Base-by-base conservation (phyloP, 352 stramenopile genomes). In the Pilasporangium apinafurcum region DNA sequence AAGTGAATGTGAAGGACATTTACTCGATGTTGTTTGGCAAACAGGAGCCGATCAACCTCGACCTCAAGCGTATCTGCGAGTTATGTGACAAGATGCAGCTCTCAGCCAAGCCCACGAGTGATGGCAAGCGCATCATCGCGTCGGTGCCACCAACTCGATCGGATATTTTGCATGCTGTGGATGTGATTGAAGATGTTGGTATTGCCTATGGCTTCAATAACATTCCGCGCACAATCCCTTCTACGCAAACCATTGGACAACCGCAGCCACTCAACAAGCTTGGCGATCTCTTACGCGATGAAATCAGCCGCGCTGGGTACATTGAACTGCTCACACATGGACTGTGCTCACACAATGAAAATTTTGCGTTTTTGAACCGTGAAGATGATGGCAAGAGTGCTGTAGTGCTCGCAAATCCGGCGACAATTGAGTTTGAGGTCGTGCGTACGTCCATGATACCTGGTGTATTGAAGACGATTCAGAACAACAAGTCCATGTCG, bases 181-280 rank as follows among this genome's bases (percentile, higher is more conserved):
- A 99, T 62, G 95, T 99, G 58, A 96, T 98, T 21, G 86, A 99
- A 73, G 97, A 99, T 67, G 91, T 99, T 20, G 97, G 95, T 31
- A 99, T 99, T 56, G 96, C 97, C 1, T 99, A 98, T 68, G 97
- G 97, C 30, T 99, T 99, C 67, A 98, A 99, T 81, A 99, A 99
- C 53, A 98, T 99, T 60, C 84, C 91, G 32, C 91, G 92, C 31
- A 97, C 77, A 48, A 83, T 99, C 26, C 97, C 97, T 24, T 59
- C 74, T 13, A 99, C 96, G 29, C 83, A 96, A 59, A 98, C 95
- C 7, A 96, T 98, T 20, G 97, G 96, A 43, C 75, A 77, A 41
- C 82, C 97, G 32, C 93, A 98, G 59, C 96, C 96, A 8, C 74
- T 99, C 3, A 99, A 99, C 77, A 95, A 98, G 48, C 80, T 99